A percentile compares a stretch with the other conserved stretches of the same genome.
Evolutionary conservation across 2,329 filamentous ascomycete species (phyloP).

Genomic region (Chaetomiaceae sp.): DNA sequence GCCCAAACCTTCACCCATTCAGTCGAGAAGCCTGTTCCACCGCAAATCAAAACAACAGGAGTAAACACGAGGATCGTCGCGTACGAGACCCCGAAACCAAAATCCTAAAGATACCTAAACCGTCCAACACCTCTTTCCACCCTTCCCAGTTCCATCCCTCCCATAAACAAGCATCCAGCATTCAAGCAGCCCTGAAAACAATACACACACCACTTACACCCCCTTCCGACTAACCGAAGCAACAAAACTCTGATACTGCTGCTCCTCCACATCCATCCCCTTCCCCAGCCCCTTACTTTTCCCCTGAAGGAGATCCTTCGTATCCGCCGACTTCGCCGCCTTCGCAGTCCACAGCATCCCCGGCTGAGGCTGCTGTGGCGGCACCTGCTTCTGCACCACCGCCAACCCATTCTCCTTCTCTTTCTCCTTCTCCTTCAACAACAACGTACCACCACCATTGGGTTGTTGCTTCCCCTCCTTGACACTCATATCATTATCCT

Average conservation of each 20-base stretch:
- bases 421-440: slow-evolving; percentile 22
- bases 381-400: slow-evolving; percentile 2
- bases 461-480: slow-evolving; percentile 23
- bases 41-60: neutral
- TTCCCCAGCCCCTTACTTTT: slow-evolving; percentile 19
- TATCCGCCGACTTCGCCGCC: slow-evolving; percentile 25
- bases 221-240: slow-evolving; percentile 34
- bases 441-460: slow-evolving; percentile 15
- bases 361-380: slow-evolving; percentile 13
- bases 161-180: neutral
- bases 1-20: neutral
- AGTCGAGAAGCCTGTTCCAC: neutral
- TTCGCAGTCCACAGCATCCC: slow-evolving; percentile 36
- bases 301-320: slow-evolving; percentile 19
- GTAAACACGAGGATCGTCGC: no score
- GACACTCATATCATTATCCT: slow-evolving; percentile 5
- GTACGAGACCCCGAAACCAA: neutral
- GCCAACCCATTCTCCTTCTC: slow-evolving; percentile 7
- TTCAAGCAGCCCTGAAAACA: neutral
- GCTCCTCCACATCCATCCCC: slow-evolving; percentile 39
- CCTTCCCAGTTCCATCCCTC: neutral
- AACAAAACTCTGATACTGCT: slow-evolving; percentile 45
- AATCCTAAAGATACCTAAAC: neutral
- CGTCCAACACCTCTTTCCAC: neutral
- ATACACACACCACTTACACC: neutral